A percentile compares a stretch with the other conserved stretches of the same genome.
These are phyloP conservation scores for Sphaerostilbella broomeana DNA, from an alignment of 2,329 filamentous ascomycete genomes.

Conservation along the genomic window DNA sequence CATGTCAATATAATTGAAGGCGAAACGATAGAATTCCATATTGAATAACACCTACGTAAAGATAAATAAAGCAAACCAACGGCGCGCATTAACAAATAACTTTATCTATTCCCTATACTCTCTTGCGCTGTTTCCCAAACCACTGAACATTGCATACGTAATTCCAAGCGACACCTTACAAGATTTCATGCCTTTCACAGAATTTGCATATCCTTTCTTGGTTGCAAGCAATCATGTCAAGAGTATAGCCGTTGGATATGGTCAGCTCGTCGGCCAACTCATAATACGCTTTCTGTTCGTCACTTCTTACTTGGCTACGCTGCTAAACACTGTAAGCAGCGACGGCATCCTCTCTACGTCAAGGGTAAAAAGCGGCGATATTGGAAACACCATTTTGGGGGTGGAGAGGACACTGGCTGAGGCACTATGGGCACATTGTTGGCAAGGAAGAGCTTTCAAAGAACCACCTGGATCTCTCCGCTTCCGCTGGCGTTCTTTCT, in stretches of 20 bases:
- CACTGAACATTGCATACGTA: conserved; percentile 7
- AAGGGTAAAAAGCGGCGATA: conserved; percentile 4
- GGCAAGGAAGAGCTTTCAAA: neutral
- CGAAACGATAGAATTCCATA: neutral
- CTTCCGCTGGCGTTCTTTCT: conserved; percentile 4
- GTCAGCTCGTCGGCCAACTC: conserved; percentile 5
- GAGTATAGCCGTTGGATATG: conserved; percentile 8
- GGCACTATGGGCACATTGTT: neutral
- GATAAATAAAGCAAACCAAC: neutral
- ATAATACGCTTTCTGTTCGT: conserved; percentile 12
- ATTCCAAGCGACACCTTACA: conserved; percentile 10
- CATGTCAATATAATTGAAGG: too few relatives aligned
- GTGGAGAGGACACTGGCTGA: neutral
- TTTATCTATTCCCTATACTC: neutral
- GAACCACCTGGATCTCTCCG: conserved; percentile 4
- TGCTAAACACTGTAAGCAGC: conserved; percentile 8
- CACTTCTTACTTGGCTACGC: conserved; percentile 2
- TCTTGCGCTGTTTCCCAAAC: conserved; percentile 7
- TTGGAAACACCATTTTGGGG: conserved; percentile 9
- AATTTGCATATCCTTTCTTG: conserved; percentile 9
- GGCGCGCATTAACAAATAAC: neutral
- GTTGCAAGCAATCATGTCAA: conserved; percentile 11
- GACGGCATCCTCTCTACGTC: conserved; percentile 10
- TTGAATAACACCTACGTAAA: neutral
- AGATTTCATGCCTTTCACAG: conserved; percentile 9